A percentile compares a stretch with the other conserved stretches of the same genome.
These are phyloP conservation scores for Castanea mollissima DNA, from an alignment of 306 rosid species.

Conservation along the genomic window DNA sequence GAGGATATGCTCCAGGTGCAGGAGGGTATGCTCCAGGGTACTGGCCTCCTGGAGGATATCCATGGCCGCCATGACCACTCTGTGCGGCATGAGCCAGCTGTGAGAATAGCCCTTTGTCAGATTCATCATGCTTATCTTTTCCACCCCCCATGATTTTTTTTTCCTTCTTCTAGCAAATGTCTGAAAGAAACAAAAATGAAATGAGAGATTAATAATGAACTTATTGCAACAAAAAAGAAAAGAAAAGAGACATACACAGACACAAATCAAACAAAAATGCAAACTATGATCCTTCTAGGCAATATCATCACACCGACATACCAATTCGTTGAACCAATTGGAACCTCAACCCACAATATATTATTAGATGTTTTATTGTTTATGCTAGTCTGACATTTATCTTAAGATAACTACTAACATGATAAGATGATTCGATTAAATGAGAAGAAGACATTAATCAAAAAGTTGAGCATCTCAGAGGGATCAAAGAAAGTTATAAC, in stretches of 20 bases:
- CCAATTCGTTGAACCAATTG: too few species aligned
- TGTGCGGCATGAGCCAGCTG: constrained; percentile 43
- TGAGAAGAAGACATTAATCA: too few species aligned
- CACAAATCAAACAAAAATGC: not conserved
- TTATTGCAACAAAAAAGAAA: not conserved
- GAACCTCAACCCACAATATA: too few species aligned
- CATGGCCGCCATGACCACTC: constrained; percentile 2
- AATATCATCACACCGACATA: too few species aligned
- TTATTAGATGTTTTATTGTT: too few species aligned
- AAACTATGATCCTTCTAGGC: too few species aligned
- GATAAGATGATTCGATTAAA: too few species aligned
- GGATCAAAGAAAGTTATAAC: too few species aligned
- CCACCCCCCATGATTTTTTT: constrained; percentile 67
- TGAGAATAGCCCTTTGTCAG: constrained; percentile 70
- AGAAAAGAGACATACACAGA: not conserved
- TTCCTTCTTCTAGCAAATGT: constrained; percentile 9
- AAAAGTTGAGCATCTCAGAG: too few species aligned
- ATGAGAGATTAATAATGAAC: not conserved
- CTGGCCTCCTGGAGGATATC: constrained; percentile 36
- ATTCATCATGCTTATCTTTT: constrained; percentile 43
- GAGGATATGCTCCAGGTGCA: constrained; percentile 29
- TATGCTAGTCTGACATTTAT: too few species aligned
- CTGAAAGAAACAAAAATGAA: constrained; percentile 3
- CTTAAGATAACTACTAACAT: too few species aligned
- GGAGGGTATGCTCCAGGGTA: constrained; percentile 34